A percentile compares a stretch with the other conserved stretches of the same genome.
These are phyloP conservation scores for Dissophora globulifera DNA, from an alignment of 192 early-diverging fungal genomes.

Conservation along the genomic window DNA sequence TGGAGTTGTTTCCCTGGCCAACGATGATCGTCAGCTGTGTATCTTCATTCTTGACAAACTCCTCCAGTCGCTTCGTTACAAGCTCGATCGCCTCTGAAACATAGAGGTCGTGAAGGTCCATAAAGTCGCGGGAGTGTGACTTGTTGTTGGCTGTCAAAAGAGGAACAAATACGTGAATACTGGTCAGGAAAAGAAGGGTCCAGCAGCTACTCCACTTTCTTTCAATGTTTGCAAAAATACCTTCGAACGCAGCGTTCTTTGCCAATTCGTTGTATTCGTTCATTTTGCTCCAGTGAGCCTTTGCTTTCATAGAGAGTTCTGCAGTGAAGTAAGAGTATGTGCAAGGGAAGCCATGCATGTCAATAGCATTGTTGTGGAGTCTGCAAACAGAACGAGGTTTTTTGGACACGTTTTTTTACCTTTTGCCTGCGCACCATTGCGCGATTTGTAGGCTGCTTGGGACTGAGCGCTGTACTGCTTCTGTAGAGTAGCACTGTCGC, in stretches of 20 bases:
- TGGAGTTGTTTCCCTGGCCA: slow-evolving; percentile 69
- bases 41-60: slow-evolving; percentile 59
- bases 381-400: too few species aligned
- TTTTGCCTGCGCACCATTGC: slow-evolving; percentile 41
- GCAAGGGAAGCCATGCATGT: too few species aligned
- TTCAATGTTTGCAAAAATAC: slow-evolving; percentile 31
- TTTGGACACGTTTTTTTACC: slow-evolving; percentile 8
- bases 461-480: too few species aligned
- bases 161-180: slow-evolving; percentile 2
- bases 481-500: too few species aligned
- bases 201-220: background rate
- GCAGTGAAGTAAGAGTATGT: slow-evolving; percentile 1
- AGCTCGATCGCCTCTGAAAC: slow-evolving; percentile 69
- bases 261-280: slow-evolving; percentile 65
- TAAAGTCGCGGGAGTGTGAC: slow-evolving; percentile 52
- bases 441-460: too few species aligned
- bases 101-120: slow-evolving; percentile 77
- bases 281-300: slow-evolving; percentile 67
- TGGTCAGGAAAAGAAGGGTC: too few species aligned
- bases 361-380: too few species aligned
- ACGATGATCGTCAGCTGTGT: slow-evolving; percentile 69
- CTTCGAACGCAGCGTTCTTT: slow-evolving; percentile 56
- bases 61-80: slow-evolving; percentile 57
- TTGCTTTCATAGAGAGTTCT: slow-evolving; percentile 63
- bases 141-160: slow-evolving; percentile 64